Evolutionary conservation across 352 stramenopile genomes (phyloP).

Genomic region (Globisporangium yorkense): DNA sequence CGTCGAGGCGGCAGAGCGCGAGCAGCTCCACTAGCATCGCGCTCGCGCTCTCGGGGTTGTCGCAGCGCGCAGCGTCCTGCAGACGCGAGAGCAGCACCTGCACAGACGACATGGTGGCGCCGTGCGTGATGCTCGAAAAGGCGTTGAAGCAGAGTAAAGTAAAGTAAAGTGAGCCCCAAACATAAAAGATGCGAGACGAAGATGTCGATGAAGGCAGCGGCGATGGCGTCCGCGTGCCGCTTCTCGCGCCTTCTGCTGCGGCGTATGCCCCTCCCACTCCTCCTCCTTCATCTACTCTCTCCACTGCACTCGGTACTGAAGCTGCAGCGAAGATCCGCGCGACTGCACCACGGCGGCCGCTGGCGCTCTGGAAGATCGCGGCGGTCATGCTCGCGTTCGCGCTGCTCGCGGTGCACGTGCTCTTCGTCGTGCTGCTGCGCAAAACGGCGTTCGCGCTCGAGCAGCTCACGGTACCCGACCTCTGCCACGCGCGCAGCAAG

Average conservation of each 20-base stretch:
- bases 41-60: slow-evolving; percentile 12
- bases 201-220: background rate
- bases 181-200: background rate
- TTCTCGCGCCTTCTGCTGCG: background rate
- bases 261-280: too few relatives aligned
- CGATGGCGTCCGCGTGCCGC: background rate
- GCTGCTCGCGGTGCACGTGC: slow-evolving; percentile 46
- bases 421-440: slow-evolving; percentile 57
- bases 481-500: slow-evolving; percentile 50
- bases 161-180: background rate
- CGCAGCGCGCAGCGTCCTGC: slow-evolving; percentile 21
- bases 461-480: slow-evolving; percentile 57
- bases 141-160: background rate
- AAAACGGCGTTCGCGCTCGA: slow-evolving; percentile 54
- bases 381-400: slow-evolving; percentile 15
- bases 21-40: slow-evolving; percentile 29
- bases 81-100: slow-evolving; percentile 35
- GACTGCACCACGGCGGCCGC: background rate
- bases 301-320: background rate
- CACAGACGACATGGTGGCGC: slow-evolving; percentile 28
- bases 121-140: background rate
- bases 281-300: background rate
- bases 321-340: too few relatives aligned
- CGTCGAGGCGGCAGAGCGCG: slow-evolving; percentile 29
- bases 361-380: slow-evolving; percentile 17